These are phyloP conservation scores for Populus pruinosa DNA, from an alignment of 345 rosid species.

Conservation along the genomic window DNA sequence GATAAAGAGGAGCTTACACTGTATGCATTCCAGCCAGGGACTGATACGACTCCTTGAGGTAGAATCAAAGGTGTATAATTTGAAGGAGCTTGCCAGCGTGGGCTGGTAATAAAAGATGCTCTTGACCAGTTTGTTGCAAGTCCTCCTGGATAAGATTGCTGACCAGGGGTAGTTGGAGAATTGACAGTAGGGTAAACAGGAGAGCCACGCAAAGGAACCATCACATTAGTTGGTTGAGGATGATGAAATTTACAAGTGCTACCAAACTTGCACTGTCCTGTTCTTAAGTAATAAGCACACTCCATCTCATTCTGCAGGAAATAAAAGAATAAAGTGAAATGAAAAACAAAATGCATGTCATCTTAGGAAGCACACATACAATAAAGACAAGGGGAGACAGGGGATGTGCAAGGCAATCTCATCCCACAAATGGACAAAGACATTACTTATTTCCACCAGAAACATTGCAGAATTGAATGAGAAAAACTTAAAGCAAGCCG, in stretches of 20 bases:
- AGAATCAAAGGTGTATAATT: slow-evolving; percentile 70
- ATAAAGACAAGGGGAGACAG: background rate
- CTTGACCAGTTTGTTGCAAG: slow-evolving; percentile 71
- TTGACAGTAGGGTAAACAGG: slow-evolving; percentile 68
- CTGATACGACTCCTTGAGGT: slow-evolving; percentile 86
- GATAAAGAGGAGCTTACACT: slow-evolving; percentile 48
- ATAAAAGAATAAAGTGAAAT: slow-evolving; percentile 4
- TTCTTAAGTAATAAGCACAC: slow-evolving; percentile 91
- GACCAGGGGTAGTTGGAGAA: slow-evolving; percentile 70
- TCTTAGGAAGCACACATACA: background rate
- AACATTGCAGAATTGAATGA: background rate
- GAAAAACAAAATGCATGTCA: background rate
- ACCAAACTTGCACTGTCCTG: slow-evolving; percentile 96
- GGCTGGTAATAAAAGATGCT: slow-evolving; percentile 82
- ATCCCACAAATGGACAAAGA: background rate
- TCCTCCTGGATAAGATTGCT: slow-evolving; percentile 70
- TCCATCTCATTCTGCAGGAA: slow-evolving; percentile 72
- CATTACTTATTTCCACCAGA: background rate
- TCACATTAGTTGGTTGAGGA: slow-evolving; percentile 82
- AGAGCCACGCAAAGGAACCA: slow-evolving; percentile 71
- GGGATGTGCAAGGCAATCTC: background rate
- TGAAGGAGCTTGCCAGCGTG: slow-evolving; percentile 96
- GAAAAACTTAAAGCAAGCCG: background rate
- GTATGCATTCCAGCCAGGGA: slow-evolving; percentile 92
- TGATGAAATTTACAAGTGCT: slow-evolving; percentile 94